phyloP scores from a whole-genome alignment of 371 early-diverging fungal genomes.

The Mucor racemosus region DNA sequence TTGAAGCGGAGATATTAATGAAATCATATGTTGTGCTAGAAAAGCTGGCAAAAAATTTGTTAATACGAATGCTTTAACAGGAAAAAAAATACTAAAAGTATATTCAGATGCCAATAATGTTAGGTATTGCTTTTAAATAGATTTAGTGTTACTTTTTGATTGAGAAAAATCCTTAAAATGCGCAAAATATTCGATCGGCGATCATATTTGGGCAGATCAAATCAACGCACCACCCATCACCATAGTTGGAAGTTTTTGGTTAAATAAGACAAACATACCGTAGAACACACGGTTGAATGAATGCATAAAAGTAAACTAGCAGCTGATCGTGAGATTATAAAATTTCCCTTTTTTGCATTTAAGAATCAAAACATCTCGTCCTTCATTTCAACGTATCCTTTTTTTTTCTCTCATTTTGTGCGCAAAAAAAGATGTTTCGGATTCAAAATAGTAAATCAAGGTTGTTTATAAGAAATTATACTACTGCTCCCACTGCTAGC shows the following conservation, averaged over 20 bases:
- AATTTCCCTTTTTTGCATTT: slow-evolving; percentile 17
- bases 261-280: background rate
- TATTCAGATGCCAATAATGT: too few species aligned
- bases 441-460: background rate
- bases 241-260: background rate
- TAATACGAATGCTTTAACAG: too few species aligned
- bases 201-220: background rate
- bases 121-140: too few species aligned
- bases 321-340: slow-evolving; percentile 28
- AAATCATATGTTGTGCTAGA: too few species aligned
- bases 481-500: background rate
- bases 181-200: too few species aligned
- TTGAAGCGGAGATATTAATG: too few species aligned
- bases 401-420: background rate
- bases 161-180: too few species aligned
- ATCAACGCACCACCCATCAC: background rate
- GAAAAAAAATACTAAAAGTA: too few species aligned
- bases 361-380: background rate
- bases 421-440: background rate
- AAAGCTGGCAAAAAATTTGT: too few species aligned
- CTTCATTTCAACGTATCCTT: slow-evolving; percentile 1
- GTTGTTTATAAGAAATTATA: background rate
- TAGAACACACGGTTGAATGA: background rate
- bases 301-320: slow-evolving; percentile 11
- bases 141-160: too few species aligned